These are phyloP conservation scores for Coprinopsis marcescibilis DNA, from an alignment of 768 basidiomycete species.

Conservation along the genomic window DNA sequence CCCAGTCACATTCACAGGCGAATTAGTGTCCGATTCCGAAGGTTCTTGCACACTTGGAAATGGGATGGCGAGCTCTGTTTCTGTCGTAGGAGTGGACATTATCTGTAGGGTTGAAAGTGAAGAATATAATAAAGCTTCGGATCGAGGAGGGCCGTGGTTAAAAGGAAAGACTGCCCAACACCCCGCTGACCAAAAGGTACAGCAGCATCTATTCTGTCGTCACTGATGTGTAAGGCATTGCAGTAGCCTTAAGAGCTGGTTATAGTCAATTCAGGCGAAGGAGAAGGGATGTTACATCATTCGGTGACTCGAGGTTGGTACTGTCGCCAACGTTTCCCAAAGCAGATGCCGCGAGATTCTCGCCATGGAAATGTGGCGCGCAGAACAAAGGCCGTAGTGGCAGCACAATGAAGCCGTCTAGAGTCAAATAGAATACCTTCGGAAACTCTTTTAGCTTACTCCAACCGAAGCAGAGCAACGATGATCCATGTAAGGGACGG, in stretches of 20 bases:
- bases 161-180: not conserved
- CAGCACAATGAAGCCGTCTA: too few relatives aligned
- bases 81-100: conserved; percentile 1
- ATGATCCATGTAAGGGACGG: not conserved
- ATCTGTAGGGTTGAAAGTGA: too few relatives aligned
- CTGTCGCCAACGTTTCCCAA: too few relatives aligned
- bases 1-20: not conserved
- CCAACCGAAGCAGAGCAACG: not conserved
- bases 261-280: not conserved
- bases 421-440: not conserved
- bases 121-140: too few relatives aligned
- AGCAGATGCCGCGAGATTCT: too few relatives aligned
- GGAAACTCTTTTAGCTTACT: not conserved
- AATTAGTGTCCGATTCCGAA: not conserved
- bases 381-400: too few relatives aligned
- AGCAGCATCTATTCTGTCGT: not conserved
- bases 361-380: too few relatives aligned
- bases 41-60: conserved; percentile 2
- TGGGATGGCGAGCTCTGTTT: conserved; percentile 1
- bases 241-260: not conserved
- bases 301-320: not conserved
- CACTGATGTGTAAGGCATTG: not conserved
- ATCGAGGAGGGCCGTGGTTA: too few relatives aligned
- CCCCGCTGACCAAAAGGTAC: not conserved
- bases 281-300: not conserved